These are phyloP conservation scores for Paxillus rubicundulus DNA, from an alignment of 768 basidiomycete genomes.

Conservation along the genomic window DNA sequence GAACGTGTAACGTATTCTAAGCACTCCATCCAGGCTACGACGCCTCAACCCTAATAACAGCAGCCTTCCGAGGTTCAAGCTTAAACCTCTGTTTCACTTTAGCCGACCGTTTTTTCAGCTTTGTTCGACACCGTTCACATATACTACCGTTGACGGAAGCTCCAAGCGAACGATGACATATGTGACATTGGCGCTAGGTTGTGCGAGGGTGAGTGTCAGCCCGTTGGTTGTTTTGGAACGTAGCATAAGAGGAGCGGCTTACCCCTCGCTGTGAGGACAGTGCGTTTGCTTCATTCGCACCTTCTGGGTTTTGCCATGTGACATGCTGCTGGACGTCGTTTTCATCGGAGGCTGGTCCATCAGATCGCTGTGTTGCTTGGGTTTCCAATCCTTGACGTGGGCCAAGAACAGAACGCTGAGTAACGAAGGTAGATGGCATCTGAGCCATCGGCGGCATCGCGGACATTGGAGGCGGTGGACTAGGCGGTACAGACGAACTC, in stretches of 20 bases:
- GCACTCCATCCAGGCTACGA: neutral
- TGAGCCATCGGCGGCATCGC: neutral
- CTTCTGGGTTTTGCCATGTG: neutral
- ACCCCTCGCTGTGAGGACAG: constrained; percentile 8
- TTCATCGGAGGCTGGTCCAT: neutral
- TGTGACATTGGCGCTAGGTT: constrained; percentile 23
- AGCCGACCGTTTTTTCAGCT: constrained; percentile 45
- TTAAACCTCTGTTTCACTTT: constrained; percentile 44
- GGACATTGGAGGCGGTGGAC: neutral
- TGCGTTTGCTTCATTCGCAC: neutral
- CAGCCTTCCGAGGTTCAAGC: constrained; percentile 35
- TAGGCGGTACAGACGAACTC: neutral
- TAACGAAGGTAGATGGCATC: neutral
- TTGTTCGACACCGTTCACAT: constrained; percentile 44
- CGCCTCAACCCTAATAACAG: neutral
- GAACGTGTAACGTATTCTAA: no score
- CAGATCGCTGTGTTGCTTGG: no score
- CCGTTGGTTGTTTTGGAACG: neutral
- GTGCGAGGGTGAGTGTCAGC: neutral
- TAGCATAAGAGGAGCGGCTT: neutral
- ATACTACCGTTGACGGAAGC: constrained; percentile 26
- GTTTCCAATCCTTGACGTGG: neutral
- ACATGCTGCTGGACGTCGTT: neutral
- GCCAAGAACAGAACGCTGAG: neutral
- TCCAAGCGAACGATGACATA: constrained; percentile 39